phyloP scores from a whole-genome alignment of 2,329 filamentous ascomycete genomes.

The Pseudogymnoascus sp. region DNA sequence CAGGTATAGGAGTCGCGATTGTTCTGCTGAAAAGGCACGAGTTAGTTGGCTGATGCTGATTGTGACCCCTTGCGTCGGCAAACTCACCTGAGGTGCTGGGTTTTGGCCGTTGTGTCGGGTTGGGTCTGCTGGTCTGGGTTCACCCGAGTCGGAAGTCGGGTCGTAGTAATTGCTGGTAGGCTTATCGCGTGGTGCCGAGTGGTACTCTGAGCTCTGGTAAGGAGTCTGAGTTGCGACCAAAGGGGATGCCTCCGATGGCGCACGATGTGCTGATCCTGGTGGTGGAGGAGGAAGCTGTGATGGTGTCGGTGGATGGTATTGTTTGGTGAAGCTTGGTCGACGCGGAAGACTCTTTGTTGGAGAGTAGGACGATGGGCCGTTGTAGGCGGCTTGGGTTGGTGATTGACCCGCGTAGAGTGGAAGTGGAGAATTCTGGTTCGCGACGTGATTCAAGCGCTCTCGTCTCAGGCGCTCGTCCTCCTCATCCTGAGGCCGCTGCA shows the following conservation, averaged over 20 bases:
- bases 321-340: slow-evolving; percentile 28
- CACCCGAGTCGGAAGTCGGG: slow-evolving; percentile 39
- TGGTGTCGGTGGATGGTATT: slow-evolving; percentile 26
- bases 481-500: slow-evolving; percentile 24
- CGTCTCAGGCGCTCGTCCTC: slow-evolving; percentile 24
- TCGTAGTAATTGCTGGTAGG: slow-evolving; percentile 40
- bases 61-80: not conserved
- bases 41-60: slow-evolving; percentile 12
- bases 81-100: slow-evolving; percentile 29
- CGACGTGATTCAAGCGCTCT: slow-evolving; percentile 27
- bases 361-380: slow-evolving; percentile 22
- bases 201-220: slow-evolving; percentile 31
- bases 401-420: slow-evolving; percentile 21
- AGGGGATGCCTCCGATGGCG: slow-evolving; percentile 26
- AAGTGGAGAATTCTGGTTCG: slow-evolving; percentile 26
- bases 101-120: slow-evolving; percentile 24
- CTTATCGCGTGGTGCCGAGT: slow-evolving; percentile 34
- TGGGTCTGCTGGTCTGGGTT: slow-evolving; percentile 34
- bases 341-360: slow-evolving; percentile 27
- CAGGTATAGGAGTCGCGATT: slow-evolving; percentile 48
- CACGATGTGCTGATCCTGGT: slow-evolving; percentile 23
- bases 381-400: slow-evolving; percentile 25
- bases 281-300: slow-evolving; percentile 23
- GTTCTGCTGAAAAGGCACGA: slow-evolving; percentile 28
- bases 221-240: slow-evolving; percentile 23